phyloP scores from a whole-genome alignment of 345 rosid species.

The Hibiscus tridactylites region DNA sequence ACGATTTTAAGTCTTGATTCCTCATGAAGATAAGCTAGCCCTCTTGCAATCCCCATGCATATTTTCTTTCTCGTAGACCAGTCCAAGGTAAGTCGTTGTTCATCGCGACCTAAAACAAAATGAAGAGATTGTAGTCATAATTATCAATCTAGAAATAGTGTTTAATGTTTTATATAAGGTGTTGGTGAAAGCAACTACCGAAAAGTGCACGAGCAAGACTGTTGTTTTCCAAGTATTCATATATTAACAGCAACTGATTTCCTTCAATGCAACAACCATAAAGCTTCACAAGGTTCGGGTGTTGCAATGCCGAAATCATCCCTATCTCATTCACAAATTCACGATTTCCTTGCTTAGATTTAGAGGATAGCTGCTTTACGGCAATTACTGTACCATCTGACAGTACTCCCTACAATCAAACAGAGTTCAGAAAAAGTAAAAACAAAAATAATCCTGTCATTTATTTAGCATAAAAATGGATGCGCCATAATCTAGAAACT shows the following conservation, averaged over 20 bases:
- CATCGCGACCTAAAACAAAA: constrained; percentile 30
- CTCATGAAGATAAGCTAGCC: constrained; percentile 56
- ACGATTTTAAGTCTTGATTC: constrained; percentile 64
- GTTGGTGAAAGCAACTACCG: constrained; percentile 24
- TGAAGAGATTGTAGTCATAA: background rate
- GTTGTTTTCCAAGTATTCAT: constrained; percentile 58
- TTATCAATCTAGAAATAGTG: background rate
- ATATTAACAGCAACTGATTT: constrained; percentile 47
- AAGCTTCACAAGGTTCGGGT: constrained; percentile 56
- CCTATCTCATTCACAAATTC: constrained; percentile 62
- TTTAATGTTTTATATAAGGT: background rate
- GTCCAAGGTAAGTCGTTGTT: constrained; percentile 34
- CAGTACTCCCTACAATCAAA: constrained; percentile 38
- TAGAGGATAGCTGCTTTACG: constrained; percentile 60
- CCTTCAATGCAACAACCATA: constrained; percentile 60
- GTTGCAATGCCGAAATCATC: constrained; percentile 63
- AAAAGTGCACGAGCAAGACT: constrained; percentile 57
- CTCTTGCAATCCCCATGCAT: constrained; percentile 43
- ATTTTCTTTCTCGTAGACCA: constrained; percentile 53
- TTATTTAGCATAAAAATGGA: background rate
- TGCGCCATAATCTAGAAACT: background rate
- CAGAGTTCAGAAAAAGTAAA: background rate
- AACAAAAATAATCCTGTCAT: background rate
- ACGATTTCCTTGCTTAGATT: constrained; percentile 66
- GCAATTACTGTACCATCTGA: constrained; percentile 49